Base-by-base conservation (phyloP, 1,284 basidiomycete species). In the Cutaneotrichosporon spelunceum region DNA sequence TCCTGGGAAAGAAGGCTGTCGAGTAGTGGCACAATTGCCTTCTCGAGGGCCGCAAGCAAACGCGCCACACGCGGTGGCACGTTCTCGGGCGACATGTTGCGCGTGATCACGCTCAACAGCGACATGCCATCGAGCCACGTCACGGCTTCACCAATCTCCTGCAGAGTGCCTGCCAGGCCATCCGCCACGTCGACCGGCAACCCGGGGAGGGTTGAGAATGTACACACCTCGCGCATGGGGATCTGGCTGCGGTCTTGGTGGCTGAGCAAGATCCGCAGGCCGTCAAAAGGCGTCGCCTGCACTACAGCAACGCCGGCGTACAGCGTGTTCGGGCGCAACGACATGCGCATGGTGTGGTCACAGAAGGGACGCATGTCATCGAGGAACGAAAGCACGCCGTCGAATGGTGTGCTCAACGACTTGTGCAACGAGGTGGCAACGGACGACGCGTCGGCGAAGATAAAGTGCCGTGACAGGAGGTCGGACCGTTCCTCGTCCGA, bases 281-380 rank as follows among this genome's bases (percentile, higher is more conserved):
- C 81, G 48, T 80, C 79, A 54, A 79, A 80, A 0, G 81, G 79
- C 3, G 80, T 75, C 0, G 81, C 79, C 66, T 81, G 79, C 11
- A 81, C 75, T 36, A 81, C 70, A 1, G 76, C 75, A 0, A 79
- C 72, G 4, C 78, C 78, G 2, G 76, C 75, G 64, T 81, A 81
- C 2, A 82, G 63, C 4, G 72, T 71, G 9, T 77, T 79, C 10
- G 77, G 74, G 34, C 76, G 72, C 42, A 78, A 66, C 11, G 68
- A 66, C 36, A 72, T 69, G 13, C 62, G 62, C 45, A 75, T 63
- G 9, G 76, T 78, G 21, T 69, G 68, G 56, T 78, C 76, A 50
- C 73, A 75, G 63, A 79, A 81, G 2, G 64, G 58, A 27, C 74
- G 69, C 44, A 78, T 76, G 62, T 79, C 78, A 8, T 75, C 70